Evolutionary conservation across 177 flowering plant genomes (phyloP), one percentile per base, ranked within the genome.

Genomic region (Tripterygium wilfordii): DNA sequence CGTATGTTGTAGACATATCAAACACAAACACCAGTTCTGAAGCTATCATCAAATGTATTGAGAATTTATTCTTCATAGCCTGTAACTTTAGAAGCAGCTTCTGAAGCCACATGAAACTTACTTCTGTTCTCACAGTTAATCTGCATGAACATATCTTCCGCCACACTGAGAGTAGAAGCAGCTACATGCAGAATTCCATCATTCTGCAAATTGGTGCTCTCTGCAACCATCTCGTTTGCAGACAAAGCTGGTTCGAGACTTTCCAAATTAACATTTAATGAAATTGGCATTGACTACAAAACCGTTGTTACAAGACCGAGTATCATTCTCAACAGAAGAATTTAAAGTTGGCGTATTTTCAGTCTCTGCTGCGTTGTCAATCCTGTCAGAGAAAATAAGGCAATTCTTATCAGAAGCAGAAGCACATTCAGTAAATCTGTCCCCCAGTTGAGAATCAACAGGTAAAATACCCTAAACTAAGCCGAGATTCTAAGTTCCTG

Each of bases 221-320:
- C n/a, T n/a, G n/a, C n/a, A n/a, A n/a, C 36, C 17, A 23, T 8
- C 19, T 45, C 20, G 14, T 31, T 26, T 5, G 22, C 15, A 47
- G 49, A 47, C 17, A 24, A n/a, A 22, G 20, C 42, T 37, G 60
- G 28, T 37, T 49, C 56, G 26, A 48, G 42, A 57, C 23, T 20
- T 25, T 45, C 37, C 31, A 31, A 26, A 10, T 33, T 28, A 30
- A 37, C 47, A 36, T 37, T 24, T n/a, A n/a, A n/a, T n/a, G n/a
- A n/a, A n/a, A n/a, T n/a, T n/a, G n/a, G n/a, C n/a, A n/a, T n/a
- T n/a, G n/a, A n/a, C n/a, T 3, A 44, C 29, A 14, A 35, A 38
- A 52, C 6, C 18, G 17, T 32, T 35, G 9, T 3, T 17, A 13
- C 18, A 20, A 21, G 55, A 14, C 16, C 15, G 15, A 23, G 12